Evolutionary conservation across 2,329 filamentous ascomycete genomes (phyloP).

Genomic region (Fusarium sp.): DNA sequence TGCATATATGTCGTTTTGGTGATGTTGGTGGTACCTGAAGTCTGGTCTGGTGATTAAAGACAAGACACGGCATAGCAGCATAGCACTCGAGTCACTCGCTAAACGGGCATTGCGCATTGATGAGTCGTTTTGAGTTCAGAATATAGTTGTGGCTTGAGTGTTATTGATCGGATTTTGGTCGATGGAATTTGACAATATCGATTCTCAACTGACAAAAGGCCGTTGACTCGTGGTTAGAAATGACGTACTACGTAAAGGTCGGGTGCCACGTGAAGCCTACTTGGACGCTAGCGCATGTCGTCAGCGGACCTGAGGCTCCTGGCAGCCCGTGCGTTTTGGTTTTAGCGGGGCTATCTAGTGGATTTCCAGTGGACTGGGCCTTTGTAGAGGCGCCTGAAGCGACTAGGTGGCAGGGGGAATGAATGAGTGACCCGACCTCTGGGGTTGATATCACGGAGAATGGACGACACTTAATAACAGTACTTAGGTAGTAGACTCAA

Average conservation of each 20-base stretch:
- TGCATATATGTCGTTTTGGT: slow-evolving; percentile 13
- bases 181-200: slow-evolving; percentile 2
- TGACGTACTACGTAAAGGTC: slow-evolving; percentile 22
- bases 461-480: background rate
- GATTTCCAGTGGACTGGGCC: slow-evolving; percentile 21
- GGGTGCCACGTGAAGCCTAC: slow-evolving; percentile 28
- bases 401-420: slow-evolving; percentile 2
- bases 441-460: slow-evolving; percentile 13
- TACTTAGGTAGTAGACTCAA: no score
- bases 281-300: slow-evolving; percentile 28
- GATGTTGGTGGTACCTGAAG: slow-evolving; percentile 19
- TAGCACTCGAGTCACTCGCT: slow-evolving; percentile 3
- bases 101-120: background rate
- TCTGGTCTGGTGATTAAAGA: slow-evolving; percentile 25
- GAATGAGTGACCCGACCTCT: background rate
- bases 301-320: slow-evolving; percentile 35
- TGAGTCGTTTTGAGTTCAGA: background rate
- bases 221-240: slow-evolving; percentile 9
- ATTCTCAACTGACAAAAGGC: slow-evolving; percentile 2
- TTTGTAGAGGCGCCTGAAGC: slow-evolving; percentile 22
- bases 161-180: background rate
- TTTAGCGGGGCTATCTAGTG: slow-evolving; percentile 17
- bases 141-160: background rate
- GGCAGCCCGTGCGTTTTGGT: background rate
- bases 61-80: background rate